Conservation (phyloP, 2,329 filamentous ascomycete species). For the Xylaria multiplex region DNA sequence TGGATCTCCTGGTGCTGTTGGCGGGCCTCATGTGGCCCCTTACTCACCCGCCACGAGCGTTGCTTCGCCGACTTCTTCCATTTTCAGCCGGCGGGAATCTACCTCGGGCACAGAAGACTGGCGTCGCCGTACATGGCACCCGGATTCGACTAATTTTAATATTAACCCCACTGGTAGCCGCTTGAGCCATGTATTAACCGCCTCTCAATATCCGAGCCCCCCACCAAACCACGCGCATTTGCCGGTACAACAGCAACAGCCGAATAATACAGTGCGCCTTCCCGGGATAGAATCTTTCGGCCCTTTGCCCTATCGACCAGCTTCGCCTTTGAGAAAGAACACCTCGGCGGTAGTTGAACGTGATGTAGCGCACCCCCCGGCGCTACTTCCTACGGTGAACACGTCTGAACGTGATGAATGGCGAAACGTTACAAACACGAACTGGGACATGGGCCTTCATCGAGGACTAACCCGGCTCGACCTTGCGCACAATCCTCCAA, state of each 20-base stretch:
- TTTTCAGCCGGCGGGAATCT: constrained; percentile 74
- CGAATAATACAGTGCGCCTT: constrained; percentile 72
- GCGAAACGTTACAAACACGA: constrained; percentile 62
- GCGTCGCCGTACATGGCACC: constrained; percentile 91
- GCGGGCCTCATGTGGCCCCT: constrained; percentile 65
- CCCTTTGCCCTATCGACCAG: constrained; percentile 71
- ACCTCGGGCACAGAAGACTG: constrained; percentile 74
- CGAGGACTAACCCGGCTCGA: constrained; percentile 74
- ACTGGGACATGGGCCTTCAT: constrained; percentile 74
- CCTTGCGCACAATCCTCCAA: constrained; percentile 61
- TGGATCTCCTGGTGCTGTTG: constrained; percentile 55
- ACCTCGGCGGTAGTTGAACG: constrained; percentile 81
- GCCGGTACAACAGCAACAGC: constrained; percentile 57
- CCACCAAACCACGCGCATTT: constrained; percentile 63
- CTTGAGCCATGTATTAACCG: constrained; percentile 78
- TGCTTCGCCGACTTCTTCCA: constrained; percentile 72
- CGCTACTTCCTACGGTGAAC: constrained; percentile 48
- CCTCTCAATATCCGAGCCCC: constrained; percentile 65
- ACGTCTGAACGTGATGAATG: constrained; percentile 57
- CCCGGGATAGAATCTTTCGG: constrained; percentile 95
- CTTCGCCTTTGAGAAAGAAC: constrained; percentile 70
- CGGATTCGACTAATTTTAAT: constrained; percentile 73
- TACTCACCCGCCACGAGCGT: constrained; percentile 70
- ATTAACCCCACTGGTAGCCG: constrained; percentile 73
- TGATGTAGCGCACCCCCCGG: constrained; percentile 53